phyloP scores from a whole-genome alignment of 2,329 filamentous ascomycete genomes.

The Emergomyces pasteurianus region DNA sequence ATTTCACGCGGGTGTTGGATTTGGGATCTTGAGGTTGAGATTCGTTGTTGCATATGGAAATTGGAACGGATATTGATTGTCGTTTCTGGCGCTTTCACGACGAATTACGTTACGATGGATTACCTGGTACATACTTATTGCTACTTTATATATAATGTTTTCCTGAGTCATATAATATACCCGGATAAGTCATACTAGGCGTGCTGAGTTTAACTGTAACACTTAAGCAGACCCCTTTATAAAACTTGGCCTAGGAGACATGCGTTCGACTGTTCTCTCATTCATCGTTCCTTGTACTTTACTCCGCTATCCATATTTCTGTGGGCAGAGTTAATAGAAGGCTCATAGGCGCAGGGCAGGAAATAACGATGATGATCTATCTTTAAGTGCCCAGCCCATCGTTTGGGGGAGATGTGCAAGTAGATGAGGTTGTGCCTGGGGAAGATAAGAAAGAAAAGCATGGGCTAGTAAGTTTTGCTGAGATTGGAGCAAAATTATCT shows the following conservation, averaged over 20 bases:
- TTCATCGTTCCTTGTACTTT: background rate
- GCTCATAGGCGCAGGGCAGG: background rate
- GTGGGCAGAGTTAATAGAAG: background rate
- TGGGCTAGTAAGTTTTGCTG: no score
- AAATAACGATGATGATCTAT: background rate
- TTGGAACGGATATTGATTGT: slow-evolving; percentile 14
- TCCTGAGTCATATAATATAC: background rate
- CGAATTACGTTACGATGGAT: background rate
- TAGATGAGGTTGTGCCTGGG: no score
- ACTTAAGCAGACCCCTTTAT: no score
- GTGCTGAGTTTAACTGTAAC: no score
- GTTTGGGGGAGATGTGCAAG: background rate
- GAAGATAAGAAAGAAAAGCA: background rate
- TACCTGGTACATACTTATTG: background rate
- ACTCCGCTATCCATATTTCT: background rate
- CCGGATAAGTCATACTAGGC: no score
- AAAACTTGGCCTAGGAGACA: no score
- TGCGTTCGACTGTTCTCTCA: background rate
- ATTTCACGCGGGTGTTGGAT: background rate
- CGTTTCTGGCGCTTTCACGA: background rate
- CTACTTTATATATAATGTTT: background rate
- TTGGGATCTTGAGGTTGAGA: background rate
- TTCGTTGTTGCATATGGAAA: background rate
- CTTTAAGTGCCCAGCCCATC: no score
- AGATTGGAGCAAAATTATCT: no score